phyloP scores from a whole-genome alignment of 352 stramenopile species.

The Aphanomyces invadans region DNA sequence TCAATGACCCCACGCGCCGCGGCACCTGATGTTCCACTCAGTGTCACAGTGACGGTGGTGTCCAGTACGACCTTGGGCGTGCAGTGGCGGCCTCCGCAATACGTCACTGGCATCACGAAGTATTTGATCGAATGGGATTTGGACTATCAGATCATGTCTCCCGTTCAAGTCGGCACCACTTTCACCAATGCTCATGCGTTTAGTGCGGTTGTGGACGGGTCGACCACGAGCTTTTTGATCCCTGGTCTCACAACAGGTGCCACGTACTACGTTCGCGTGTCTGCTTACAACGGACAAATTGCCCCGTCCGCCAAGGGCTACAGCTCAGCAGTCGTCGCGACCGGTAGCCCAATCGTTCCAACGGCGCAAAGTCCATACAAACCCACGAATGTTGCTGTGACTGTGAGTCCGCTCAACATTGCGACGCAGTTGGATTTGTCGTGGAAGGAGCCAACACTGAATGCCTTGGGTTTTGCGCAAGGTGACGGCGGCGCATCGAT shows the following conservation, averaged over 20 bases:
- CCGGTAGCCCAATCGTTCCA: slow-evolving; percentile 37
- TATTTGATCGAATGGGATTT: slow-evolving; percentile 84
- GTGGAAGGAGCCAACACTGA: slow-evolving; percentile 57
- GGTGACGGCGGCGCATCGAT: slow-evolving; percentile 48
- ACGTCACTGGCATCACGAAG: slow-evolving; percentile 34
- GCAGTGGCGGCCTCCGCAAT: slow-evolving; percentile 42
- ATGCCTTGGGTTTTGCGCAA: slow-evolving; percentile 54
- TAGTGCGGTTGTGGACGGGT: slow-evolving; percentile 39
- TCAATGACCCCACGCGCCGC: slow-evolving; percentile 38
- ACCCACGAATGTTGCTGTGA: slow-evolving; percentile 59
- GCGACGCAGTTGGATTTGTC: slow-evolving; percentile 69
- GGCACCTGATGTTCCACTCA: slow-evolving; percentile 39
- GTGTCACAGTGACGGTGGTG: slow-evolving; percentile 53
- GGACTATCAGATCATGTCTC: slow-evolving; percentile 35
- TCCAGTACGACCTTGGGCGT: slow-evolving; percentile 56
- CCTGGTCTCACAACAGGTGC: slow-evolving; percentile 60
- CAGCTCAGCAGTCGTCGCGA: slow-evolving; percentile 45
- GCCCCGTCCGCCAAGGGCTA: slow-evolving; percentile 40
- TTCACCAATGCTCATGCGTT: slow-evolving; percentile 45
- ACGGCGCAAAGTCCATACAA: slow-evolving; percentile 51
- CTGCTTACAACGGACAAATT: slow-evolving; percentile 76
- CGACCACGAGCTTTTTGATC: slow-evolving; percentile 65
- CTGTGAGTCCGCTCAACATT: slow-evolving; percentile 64
- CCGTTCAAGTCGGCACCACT: slow-evolving; percentile 24
- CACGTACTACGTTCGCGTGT: slow-evolving; percentile 85